Base-by-base conservation (phyloP, 352 stramenopile species). In the Peronospora farinosa region DNA sequence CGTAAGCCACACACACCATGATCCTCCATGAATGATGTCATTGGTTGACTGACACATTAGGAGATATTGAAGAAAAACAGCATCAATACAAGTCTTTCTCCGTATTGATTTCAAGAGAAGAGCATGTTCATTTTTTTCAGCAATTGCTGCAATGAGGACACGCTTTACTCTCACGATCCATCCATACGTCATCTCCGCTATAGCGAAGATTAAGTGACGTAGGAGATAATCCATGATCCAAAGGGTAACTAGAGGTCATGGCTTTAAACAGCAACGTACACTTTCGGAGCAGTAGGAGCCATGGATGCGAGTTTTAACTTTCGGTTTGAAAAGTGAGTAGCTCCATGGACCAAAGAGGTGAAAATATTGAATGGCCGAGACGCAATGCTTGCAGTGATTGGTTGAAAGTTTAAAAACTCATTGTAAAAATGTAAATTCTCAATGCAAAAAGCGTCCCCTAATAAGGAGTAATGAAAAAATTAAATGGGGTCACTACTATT, bases 21-120 rank as follows among this genome's bases (percentile, higher is more conserved):
- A 69, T 92, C 78, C 81, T 92, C 78, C 78, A 55, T 74, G 54
- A 74, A 69, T 89, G 78, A 50, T 89, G 78, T 70, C 42, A 42
- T 41, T 31, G 6, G 40, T 17, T 27, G 4, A 39, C 13, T 47
- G 60, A 69, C 78, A 91, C 80, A 91, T 72, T 60, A 69, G 77
- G 77, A 91, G 80, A 91, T 5, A 15, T 45, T 72, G 27, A 57
- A 65, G 68, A 85, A 57, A 62, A 37, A 39, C 11, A 1, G 21
- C 17, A 27, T 27, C 3, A 37, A 36, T 36, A 2, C 7, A 5
- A 31, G n/a, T 23, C 62, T 63, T 41, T 63, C 42, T 65, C 63
- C 72, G 78, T 74, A 92, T 92, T 49, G 47, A 76, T 89, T 92
- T 89, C 15, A 92, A 88, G 81, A 92, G 78, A 92, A 92, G 67